Base-by-base conservation (phyloP, 306 rosid species). In the Notholithocarpus densiflorus region DNA sequence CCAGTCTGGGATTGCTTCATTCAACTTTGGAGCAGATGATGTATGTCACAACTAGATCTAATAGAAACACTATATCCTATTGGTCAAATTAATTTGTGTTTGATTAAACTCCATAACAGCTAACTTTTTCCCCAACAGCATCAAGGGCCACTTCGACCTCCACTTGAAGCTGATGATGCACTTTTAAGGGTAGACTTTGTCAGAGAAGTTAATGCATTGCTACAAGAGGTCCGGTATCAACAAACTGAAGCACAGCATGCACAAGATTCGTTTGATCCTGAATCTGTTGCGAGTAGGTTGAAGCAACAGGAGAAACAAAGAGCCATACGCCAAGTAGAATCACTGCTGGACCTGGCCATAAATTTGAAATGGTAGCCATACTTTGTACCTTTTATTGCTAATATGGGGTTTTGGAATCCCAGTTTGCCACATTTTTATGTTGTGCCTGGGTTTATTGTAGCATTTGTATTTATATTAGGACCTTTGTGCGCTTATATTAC, bases 231-330 rank as follows among this genome's bases (percentile, higher is more conserved):
- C 69, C 82, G 89, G 37, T 77, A 75, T 19, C 93, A 85, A 65
- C 78, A 74, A 70, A 79, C 76, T 53, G 86, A 88, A 78, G 79
- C 62, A 23, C 79, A 83, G 59, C 79, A 61, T 75, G 79, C 78
- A 57, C 52, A 77, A 80, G 91, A 86, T 19, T 81, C 11, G 45
- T 37, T 91, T 72, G 94, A 93, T 85, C 90, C 92, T 21, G 90
- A 90, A 79, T 89, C 98, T 32, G 94, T 95, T 80, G 98, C 93
- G 23, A 86, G 69, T 79, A 89, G 89, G 83, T 77, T 95, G 85
- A 95, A 95, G 88, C 96, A 90, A 56, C 98, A 92, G 81, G 92
- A 95, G 91, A 92, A 92, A 85, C 91, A 86, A 71, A 89, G 85
- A 29, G 80, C 96, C 48, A 84, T 91, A 59, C 86, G 87, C 75